Evolutionary conservation across 2,329 filamentous ascomycete species (phyloP), one percentile per base, ranked within the genome.

Genomic region (Cercospora brassicicola): DNA sequence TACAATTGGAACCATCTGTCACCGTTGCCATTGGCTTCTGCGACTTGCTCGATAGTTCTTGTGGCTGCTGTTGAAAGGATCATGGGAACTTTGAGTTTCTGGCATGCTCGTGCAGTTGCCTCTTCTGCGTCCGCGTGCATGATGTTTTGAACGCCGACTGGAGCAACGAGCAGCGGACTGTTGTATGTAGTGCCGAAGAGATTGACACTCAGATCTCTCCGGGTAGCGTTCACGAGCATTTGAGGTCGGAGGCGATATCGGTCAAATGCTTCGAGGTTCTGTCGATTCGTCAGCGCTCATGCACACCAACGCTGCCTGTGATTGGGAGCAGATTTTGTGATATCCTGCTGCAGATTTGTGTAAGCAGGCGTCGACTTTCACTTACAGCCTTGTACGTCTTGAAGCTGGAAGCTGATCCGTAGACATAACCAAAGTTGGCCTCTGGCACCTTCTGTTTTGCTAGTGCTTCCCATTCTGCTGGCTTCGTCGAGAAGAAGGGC

Each of bases 131-230:
- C 87, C 0, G 81, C 76, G 72, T 93, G 89, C 75, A 90, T 88
- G 33, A 91, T 87, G 1, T 82, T 81, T 73, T 92, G 89, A 0
- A 91, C 89, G 0, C 91, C 90, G 1, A 93, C 83, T 0, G 90
- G 90, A 0, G 89, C 90, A 74, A 90, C 85, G 1, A 91, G 75
- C 0, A 91, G 71, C 0, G 88, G 89, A 15, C 79, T 82, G 2
- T 81, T 77, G 59, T 85, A 82, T 56, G 78, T 78, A 36, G 79
- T 77, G 0, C 83, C 84, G 45, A 81, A 73, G 3, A 81, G 36
- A 11, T 73, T 65, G 0, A 73, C 69, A 9, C 69, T 65, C 11
- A 73, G n/a, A 42, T 73, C 69, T 63, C 78, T 73, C 18, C 72
- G 73, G 1, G 80, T 81, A 55, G 76, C 77, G 59, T 81, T 78